phyloP scores from a whole-genome alignment of 441 rosid species.

The Eruca vesicaria region DNA sequence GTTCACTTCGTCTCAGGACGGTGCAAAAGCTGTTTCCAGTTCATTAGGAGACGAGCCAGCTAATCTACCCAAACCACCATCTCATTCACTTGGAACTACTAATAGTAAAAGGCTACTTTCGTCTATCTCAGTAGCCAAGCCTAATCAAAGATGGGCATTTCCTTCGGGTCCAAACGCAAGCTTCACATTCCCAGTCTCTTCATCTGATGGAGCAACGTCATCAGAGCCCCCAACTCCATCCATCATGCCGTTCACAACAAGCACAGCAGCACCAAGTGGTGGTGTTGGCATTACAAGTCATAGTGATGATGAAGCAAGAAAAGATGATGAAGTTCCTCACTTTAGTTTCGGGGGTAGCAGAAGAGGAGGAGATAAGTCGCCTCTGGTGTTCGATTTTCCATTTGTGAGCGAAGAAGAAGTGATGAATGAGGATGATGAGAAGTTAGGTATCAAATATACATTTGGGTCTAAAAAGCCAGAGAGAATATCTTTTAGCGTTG shows the following conservation, averaged over 20 bases:
- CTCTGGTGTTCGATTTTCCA: constrained; percentile 66
- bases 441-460: constrained; percentile 52
- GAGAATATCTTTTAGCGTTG: constrained; percentile 59
- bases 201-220: constrained; percentile 42
- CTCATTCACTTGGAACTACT: constrained; percentile 39
- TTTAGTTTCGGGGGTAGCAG: constrained; percentile 53
- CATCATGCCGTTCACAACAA: constrained; percentile 51
- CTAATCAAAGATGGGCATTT: constrained; percentile 46
- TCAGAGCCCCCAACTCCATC: constrained; percentile 90
- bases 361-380: constrained; percentile 26
- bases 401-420: constrained; percentile 37
- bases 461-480: constrained; percentile 56
- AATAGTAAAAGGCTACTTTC: constrained; percentile 55
- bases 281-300: constrained; percentile 15
- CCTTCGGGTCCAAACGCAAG: constrained; percentile 51
- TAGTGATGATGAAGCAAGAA: constrained; percentile 42
- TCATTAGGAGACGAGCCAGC: constrained; percentile 27
- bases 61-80: constrained; percentile 45
- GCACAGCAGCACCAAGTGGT: constrained; percentile 18
- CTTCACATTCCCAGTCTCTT: constrained; percentile 73
- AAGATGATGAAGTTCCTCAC: constrained; percentile 45
- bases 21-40: constrained; percentile 31
- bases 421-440: constrained; percentile 27
- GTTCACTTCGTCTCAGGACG: constrained; percentile 40
- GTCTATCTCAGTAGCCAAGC: constrained; percentile 55